phyloP scores from a whole-genome alignment of 1,139 yeast species.

The Magnusiomyces magnusii region DNA sequence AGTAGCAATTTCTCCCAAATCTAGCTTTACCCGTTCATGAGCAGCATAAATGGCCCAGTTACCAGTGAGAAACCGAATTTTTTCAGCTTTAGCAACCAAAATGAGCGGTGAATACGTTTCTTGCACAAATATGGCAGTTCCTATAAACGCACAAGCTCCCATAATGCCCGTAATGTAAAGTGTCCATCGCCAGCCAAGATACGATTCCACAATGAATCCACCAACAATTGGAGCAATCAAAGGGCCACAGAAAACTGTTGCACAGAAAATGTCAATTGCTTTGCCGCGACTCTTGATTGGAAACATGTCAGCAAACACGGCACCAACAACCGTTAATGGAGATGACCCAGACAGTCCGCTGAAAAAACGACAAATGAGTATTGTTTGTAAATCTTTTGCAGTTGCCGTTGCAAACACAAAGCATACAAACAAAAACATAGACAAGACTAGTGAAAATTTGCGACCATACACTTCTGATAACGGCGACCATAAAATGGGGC shows the following conservation, averaged over 20 bases:
- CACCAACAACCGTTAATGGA: conserved; percentile 76
- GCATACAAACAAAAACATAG: conserved; percentile 48
- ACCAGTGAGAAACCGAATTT: conserved; percentile 41
- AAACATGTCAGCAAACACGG: conserved; percentile 72
- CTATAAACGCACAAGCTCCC: conserved; percentile 35
- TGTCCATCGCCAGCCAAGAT: conserved; percentile 54
- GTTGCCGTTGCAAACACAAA: conserved; percentile 69
- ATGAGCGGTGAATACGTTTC: conserved; percentile 45
- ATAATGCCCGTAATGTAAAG: conserved; percentile 47
- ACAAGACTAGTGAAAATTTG: conserved; percentile 46
- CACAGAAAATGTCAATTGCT: conserved; percentile 56
- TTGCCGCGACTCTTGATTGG: conserved; percentile 55
- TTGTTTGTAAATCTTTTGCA: conserved; percentile 63
- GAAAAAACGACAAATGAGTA: conserved; percentile 66
- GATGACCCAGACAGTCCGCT: conserved; percentile 74
- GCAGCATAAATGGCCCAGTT: conserved; percentile 84
- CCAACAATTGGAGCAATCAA: conserved; percentile 55
- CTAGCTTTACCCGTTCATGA: conserved; percentile 61
- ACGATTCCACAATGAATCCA: conserved; percentile 33
- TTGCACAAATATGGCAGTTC: conserved; percentile 34
- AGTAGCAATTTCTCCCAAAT: conserved; percentile 45
- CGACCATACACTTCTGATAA: conserved; percentile 71
- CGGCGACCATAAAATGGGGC: conserved; percentile 80
- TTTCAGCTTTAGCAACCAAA: conserved; percentile 40
- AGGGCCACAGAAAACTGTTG: conserved; percentile 70